A percentile compares a stretch with the other conserved stretches of the same genome.
phyloP scores from a whole-genome alignment of 441 rosid genomes.

The Daphne laureola region DNA sequence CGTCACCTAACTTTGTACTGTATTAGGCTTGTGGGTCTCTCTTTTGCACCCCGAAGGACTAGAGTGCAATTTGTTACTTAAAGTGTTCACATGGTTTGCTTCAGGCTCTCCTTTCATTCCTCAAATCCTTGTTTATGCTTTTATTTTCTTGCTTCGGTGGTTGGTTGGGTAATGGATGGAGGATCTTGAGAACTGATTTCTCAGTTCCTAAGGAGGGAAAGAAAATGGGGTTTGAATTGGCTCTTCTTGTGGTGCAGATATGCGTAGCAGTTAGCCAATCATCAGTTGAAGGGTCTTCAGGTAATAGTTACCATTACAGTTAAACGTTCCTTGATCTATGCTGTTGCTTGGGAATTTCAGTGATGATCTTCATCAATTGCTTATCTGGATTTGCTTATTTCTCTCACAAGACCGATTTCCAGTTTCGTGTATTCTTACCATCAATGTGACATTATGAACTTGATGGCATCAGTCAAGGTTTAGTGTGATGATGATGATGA shows the following conservation, averaged over 20 bases:
- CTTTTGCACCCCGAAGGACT: constrained; percentile 7
- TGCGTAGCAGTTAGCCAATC: constrained; percentile 17
- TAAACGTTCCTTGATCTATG: constrained; percentile 15
- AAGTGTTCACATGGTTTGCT: constrained; percentile 20
- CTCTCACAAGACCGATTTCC: too few species aligned
- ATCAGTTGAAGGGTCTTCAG: constrained; percentile 45
- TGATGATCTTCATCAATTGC: constrained; percentile 10
- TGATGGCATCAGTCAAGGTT: too few species aligned
- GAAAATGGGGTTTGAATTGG: constrained; percentile 32
- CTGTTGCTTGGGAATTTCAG: background rate
- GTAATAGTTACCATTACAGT: constrained; percentile 24
- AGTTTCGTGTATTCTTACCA: too few species aligned
- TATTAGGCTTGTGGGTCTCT: constrained; percentile 28
- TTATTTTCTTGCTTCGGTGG: constrained; percentile 12
- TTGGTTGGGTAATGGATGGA: constrained; percentile 17
- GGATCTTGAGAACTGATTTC: constrained; percentile 19
- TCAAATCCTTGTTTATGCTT: constrained; percentile 9
- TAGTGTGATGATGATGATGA: too few species aligned
- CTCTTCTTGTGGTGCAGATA: constrained; percentile 24
- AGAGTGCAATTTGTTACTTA: constrained; percentile 19
- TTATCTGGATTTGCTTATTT: constrained; percentile 14
- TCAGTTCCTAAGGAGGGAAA: constrained; percentile 6
- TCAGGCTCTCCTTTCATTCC: constrained; percentile 15
- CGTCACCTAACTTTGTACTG: constrained; percentile 20
- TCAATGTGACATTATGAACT: too few species aligned